Base-by-base conservation (phyloP, 2,329 filamentous ascomycete species). In the Xylariaceae sp. region DNA sequence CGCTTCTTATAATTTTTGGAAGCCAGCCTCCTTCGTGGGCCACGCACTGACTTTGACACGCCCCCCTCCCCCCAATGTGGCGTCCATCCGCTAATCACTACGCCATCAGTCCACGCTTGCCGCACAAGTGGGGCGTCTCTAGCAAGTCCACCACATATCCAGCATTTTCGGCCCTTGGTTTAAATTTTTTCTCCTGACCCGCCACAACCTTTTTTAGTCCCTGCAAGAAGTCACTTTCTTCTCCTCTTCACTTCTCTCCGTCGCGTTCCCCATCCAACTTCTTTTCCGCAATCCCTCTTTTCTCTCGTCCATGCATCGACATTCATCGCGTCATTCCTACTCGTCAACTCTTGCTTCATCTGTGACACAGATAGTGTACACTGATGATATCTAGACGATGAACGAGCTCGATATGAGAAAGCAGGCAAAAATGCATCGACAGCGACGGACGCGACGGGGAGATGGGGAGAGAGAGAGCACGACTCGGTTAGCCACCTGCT, bases 1-100 rank as follows among this genome's bases (percentile, higher is more conserved):
- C 67, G 68, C 72, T 79, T 73, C 73, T 80, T 81, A 81, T 81
- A 81, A 75, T 80, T 80, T 77, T 79, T 62, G 55, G 62, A 60
- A 39, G 61, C 58, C 57, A 58, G 62, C 59, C 57, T 55, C 62
- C 60, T 63, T 62, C 57, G 64, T 58, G 60, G 60, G 56, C 58
- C 61, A 56, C 54, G 61, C 64, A 62, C 54, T 60, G 59, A 61
- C 57, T 60, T 62, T 60, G 62, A 64, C 65, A 61, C 59, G 53
- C 59, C 60, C 55, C 67, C 63, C 62, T 64, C 64, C 62, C 59
- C 54, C 57, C 60, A 62, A 56, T 69, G 68, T 69, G 66, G 67
- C 66, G 67, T 63, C 54, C 62, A 53, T 62, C 63, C 64, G 63
- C 62, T 65, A 65, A 59, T 60, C 56, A 56, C 52, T 56, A 46